phyloP scores from a whole-genome alignment of 768 basidiomycete species.

The Panaeolus cyanescens region DNA sequence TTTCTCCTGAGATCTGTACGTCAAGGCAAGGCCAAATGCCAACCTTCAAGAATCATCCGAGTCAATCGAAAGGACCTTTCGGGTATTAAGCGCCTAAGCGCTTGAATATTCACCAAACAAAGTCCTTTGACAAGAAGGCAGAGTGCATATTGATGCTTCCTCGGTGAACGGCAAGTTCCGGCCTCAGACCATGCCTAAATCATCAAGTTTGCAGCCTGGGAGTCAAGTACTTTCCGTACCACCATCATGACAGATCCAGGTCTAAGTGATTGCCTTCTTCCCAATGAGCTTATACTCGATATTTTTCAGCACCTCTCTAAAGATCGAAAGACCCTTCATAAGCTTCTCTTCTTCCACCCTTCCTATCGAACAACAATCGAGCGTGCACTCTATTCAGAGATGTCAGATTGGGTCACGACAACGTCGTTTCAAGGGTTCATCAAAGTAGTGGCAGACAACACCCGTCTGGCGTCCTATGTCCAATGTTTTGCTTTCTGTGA shows the following conservation, averaged over 20 bases:
- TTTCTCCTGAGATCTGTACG: no score
- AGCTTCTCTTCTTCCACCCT: not conserved
- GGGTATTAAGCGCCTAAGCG: no score
- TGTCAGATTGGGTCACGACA: not conserved
- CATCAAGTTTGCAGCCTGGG: not conserved
- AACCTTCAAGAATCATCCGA: no score
- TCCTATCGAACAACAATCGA: not conserved
- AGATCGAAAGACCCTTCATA: not conserved
- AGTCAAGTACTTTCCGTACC: not conserved
- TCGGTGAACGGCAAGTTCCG: not conserved
- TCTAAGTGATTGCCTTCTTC: no score
- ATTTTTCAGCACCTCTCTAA: not conserved
- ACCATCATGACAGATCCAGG: not conserved
- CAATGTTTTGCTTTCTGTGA: not conserved
- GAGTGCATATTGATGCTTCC: no score
- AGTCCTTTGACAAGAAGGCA: no score
- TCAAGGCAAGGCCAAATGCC: no score
- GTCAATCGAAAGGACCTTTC: no score
- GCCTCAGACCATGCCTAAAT: not conserved
- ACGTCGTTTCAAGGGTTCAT: not conserved
- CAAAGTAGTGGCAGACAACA: not conserved
- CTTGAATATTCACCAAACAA: no score
- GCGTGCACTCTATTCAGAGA: not conserved
- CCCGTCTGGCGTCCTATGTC: not conserved
- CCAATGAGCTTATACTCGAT: not conserved